Base-by-base conservation (phyloP, 192 early-diverging fungal genomes). In the Podochytrium sp. region DNA sequence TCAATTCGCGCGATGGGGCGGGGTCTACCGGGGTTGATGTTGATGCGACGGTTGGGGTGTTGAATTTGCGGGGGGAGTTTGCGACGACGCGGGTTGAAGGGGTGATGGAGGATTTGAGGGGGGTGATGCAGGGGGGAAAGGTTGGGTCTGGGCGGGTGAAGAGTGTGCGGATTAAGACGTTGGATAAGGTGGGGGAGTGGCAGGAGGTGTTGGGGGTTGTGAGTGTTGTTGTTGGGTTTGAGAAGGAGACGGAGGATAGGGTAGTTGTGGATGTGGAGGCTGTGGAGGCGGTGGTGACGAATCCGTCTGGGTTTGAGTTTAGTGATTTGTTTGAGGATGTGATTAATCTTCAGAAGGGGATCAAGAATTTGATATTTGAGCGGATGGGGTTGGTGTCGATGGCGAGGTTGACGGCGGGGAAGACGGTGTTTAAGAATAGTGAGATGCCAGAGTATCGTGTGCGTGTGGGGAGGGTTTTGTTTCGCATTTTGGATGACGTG, bases 321-420 rank as follows among this genome's bases (percentile, higher is more conserved):
- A 38, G 53, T 10, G 42, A 76, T 37, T 50, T 85, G 7, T 78
- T 85, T 56, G 83, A 85, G 38, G 74, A 80, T 43, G 42, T 72
- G 32, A 76, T 85, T 34, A 85, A 82, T 41, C 14, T 78, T 25
- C 74, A 73, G 49, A 82, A 82, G 47, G 83, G 43, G 14, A 49
- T 78, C 38, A 85, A 85, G 63, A 35, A 65, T 4, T 50, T 84
- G 50, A 34, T 68, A 40, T 40, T 62, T 41, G 65, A 71, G 35
- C 39, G 66, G 20, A 61, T 78, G 25, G 81, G 79, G 35, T 41
- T 79, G 5, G 55, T 60, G 1, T 62, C 69, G 2, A 65, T 76
- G 30, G 43, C 43, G 18, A 55, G 50, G 14, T 50, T 55, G 2
- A 63, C 67, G 2, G 40, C 34, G 30, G 71, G 64, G 23, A 58